Evolutionary conservation across 257 asterid species (phyloP), one percentile per base, ranked within the genome.

Genomic region (Rubia yunnanensis): DNA sequence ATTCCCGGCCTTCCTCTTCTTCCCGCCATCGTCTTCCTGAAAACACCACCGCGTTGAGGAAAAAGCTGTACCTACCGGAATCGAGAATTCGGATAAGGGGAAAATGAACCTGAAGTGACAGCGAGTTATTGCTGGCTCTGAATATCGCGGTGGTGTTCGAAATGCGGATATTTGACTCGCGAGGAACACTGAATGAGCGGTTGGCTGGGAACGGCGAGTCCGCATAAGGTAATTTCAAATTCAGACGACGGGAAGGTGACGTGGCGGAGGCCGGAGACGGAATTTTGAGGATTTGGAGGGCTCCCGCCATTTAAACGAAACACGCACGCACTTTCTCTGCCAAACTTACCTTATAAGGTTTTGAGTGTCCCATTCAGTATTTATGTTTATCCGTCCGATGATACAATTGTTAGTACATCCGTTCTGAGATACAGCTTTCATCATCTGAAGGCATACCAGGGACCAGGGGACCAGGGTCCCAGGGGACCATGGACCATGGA

Each of bases 21-120:
- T 69, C 64, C 74, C 81, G 52, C 72, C 76, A n/a, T 70, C 82
- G 74, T 72, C 71, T 67, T 83, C 92, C 96, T 90, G 82, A 66
- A 81, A 72, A 48, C 65, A 66, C 69, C 54, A 28, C 67, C 58
- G 9, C 14, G 13, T 6, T 41, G 38, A 7, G 14, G 32, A 13
- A 15, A 44, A 18, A 22, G 13, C 57, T 22, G 3, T 28, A 30
- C 26, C 27, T n/a, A 18, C 7, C 7, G 26, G 35, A 59, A 30
- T 15, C 7, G 69, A 60, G 69, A 3, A 26, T 14, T 13, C 53
- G 55, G 34, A 62, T 44, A n/a, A 27, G 44, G 35, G 7, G 34
- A n/a, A 58, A 13, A 35, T 4, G 36, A 71, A 84, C 95, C 88
- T 83, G 89, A 44, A 13, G 63, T 65, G 79, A 57, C 24, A 1